Base-by-base conservation (phyloP, 1,139 yeast genomes). In the Geotrichum europaeum region DNA sequence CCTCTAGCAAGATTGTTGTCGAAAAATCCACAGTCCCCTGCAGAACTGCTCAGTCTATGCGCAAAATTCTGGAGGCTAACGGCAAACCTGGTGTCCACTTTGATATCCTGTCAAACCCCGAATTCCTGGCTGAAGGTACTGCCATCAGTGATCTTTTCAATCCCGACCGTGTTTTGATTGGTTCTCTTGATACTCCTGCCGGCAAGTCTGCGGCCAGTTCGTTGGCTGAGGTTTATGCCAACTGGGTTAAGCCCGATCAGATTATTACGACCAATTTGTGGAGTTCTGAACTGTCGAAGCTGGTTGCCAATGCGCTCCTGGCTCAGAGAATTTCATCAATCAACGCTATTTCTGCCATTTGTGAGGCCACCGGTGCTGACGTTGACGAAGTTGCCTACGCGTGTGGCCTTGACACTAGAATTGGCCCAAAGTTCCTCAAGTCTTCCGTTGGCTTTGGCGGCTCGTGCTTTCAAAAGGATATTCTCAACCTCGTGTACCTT, bases 21-120 rank as follows among this genome's bases (percentile, higher is more conserved):
- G 72, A 69, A 60, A 69, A 69, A 62, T 67, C 70, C 34, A 69
- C 72, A 24, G 72, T 69, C 18, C 72, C 72, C 24, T 69, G 71
- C 60, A 64, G 71, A 57, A 69, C 72, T 22, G 72, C 72, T 34
- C 64, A 66, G 56, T 61, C 66, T 59, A 69, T 69, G 67, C 66
- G 71, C 59, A 65, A 66, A 62, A 64, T 68, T 55, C 65, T 69
- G 40, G 70, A 66, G 47, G 68, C 71, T 45, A 68, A 69, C 54
- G 68, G 67, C 28, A 67, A 67, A 60, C 69, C 72, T 30, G 71
- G 69, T 43, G 65, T 66, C 57, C 62, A 64, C 51, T 69, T 67
- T 57, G 70, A 68, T 63, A 65, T 68, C 54, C 63, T 68, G 51
- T 68, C 70, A 49, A 68, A 68, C 65, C 70, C 70, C 32, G 70